Percentiles rank a stretch among this genome's conserved stretches.
Evolutionary conservation across 2,329 filamentous ascomycete genomes (phyloP).

Genomic region (Colletotrichum siamense): DNA sequence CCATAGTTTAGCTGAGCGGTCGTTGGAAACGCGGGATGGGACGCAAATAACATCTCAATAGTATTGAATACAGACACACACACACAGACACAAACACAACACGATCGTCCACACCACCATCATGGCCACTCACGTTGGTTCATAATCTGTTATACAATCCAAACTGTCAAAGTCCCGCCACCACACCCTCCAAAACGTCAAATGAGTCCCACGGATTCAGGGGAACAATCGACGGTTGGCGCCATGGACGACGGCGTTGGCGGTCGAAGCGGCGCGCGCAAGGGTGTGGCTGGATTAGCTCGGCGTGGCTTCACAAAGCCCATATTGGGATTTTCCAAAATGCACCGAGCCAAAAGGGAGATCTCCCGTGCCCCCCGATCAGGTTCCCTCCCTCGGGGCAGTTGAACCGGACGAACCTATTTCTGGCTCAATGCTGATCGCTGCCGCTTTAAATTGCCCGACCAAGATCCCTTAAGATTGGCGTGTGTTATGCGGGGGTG

Average conservation of each 20-base stretch:
- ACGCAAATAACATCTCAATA: background rate
- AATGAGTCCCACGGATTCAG: background rate
- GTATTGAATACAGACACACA: background rate
- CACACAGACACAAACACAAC: background rate
- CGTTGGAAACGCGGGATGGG: background rate
- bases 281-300: background rate
- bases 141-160: background rate
- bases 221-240: background rate
- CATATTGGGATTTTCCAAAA: background rate
- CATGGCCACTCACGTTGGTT: background rate
- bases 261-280: background rate
- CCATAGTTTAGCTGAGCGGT: constrained; percentile 3
- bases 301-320: background rate
- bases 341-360: background rate
- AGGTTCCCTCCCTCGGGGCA: background rate
- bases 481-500: background rate
- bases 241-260: background rate
- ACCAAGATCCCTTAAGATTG: background rate
- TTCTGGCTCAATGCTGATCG: constrained; percentile 20
- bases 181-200: background rate
- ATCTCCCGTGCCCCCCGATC: constrained; percentile 10
- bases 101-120: background rate
- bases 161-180: background rate
- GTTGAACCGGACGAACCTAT: constrained; percentile 6
- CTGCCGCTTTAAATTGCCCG: constrained; percentile 13